Conservation (phyloP, 805 yeast genomes). For the Blastobotrys terrestris region DNA sequence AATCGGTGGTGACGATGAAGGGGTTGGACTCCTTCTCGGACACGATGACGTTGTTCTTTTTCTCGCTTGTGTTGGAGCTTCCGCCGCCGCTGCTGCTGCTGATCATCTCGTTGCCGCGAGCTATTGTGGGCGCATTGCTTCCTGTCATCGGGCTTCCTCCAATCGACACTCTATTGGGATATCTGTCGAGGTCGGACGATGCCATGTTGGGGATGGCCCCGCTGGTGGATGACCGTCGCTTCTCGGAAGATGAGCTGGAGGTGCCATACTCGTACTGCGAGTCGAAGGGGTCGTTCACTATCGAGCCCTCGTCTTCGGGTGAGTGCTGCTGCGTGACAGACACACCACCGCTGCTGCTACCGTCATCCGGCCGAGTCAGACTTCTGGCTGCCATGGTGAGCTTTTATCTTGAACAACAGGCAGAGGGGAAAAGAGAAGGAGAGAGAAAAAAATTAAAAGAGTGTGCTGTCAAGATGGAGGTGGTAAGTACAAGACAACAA, state of each 20-base stretch:
- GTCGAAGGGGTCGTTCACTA: neutral
- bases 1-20: slow-evolving; percentile 34
- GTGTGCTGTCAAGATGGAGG: too few species aligned
- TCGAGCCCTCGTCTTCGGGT: neutral
- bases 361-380: neutral
- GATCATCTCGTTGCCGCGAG: neutral
- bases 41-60: slow-evolving; percentile 15
- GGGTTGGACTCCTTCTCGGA: slow-evolving; percentile 20
- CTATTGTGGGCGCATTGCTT: too few species aligned
- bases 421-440: too few species aligned
- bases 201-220: slow-evolving; percentile 21
- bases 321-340: slow-evolving; percentile 3
- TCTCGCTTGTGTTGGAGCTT: slow-evolving; percentile 8
- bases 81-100: neutral
- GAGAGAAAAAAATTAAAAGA: too few species aligned
- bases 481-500: too few species aligned
- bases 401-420: too few species aligned
- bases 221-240: slow-evolving; percentile 20
- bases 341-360: slow-evolving; percentile 13
- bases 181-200: slow-evolving; percentile 31
- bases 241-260: slow-evolving; percentile 7
- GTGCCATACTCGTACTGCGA: slow-evolving; percentile 2
- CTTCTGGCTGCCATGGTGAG: slow-evolving; percentile 2
- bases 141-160: slow-evolving; percentile 8
- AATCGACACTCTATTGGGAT: slow-evolving; percentile 28